Base-by-base conservation (phyloP, 1,284 basidiomycete genomes). In the Moesziomyces antarcticus region DNA sequence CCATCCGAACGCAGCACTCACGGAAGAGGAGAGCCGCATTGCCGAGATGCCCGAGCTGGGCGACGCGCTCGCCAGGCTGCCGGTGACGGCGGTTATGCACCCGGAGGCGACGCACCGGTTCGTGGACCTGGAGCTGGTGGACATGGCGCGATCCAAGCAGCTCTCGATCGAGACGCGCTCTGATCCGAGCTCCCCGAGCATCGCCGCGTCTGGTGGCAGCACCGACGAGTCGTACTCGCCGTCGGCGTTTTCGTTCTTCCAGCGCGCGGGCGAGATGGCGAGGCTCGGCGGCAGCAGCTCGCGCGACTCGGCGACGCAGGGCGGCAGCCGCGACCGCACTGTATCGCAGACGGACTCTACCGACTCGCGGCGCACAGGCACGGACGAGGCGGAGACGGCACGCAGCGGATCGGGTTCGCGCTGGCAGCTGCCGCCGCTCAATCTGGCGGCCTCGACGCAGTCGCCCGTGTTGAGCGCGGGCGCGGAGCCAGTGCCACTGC, bases 1-100 rank as follows among this genome's bases (percentile, higher is more conserved):
- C 90, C 20, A 87, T 86, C 50, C 85, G 80, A 8, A 85, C 81
- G 55, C 92, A 73, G 13, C 88, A 86, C 3, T 89, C 87, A 30
- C 85, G 79, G 47, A 90, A 53, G 60, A 85, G 58, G 46, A 82
- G 60, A 61, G 77, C 77, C 48, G 84, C 73, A 54, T 83, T 58
- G 22, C 68, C 48, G 47, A 90, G 81, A 18, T 85, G 76, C 63
- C 89, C 88, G 14, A 91, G 89, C 41, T 77, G 21, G 50, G 54
- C 0, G 22, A 54, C 4, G 54, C 47, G 48, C 50, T 73, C 5
- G n/a, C 50, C 5, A 43, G 41, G 16, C 21, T 69, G 20, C 51
- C 56, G 5, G n/a, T 73, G 20, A 64, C 65, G 6, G 48, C 44
- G 8, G 24, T 40, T 6, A 44, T 59, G 13, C 48, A 30, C 13